These are phyloP conservation scores for Rhodotorula kratochvilovae DNA, from an alignment of 768 basidiomycete genomes.

Conservation along the genomic window DNA sequence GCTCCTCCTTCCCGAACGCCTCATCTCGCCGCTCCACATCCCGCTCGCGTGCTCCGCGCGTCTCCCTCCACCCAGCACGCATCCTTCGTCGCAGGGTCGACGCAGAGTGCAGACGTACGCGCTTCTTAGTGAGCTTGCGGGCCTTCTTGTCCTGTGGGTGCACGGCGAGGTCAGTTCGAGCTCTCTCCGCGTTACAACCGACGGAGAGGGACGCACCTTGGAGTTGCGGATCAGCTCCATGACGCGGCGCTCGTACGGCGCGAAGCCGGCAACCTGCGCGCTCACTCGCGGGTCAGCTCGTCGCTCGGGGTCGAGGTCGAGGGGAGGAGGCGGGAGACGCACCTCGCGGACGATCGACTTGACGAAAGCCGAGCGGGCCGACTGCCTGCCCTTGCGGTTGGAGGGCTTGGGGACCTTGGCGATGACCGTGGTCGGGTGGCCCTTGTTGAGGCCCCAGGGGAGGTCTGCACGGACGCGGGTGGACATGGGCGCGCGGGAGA, in stretches of 20 bases:
- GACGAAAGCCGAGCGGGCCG: conserved; percentile 87
- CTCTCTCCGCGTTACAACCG: too few species aligned
- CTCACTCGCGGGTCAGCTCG: neutral
- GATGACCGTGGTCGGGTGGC: conserved; percentile 41
- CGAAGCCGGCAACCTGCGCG: conserved; percentile 54
- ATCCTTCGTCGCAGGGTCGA: too few species aligned
- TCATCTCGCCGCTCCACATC: neutral
- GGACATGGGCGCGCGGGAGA: too few species aligned
- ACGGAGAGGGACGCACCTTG: conserved; percentile 28
- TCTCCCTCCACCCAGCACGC: too few species aligned
- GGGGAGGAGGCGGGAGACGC: neutral
- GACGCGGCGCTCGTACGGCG: conserved; percentile 79
- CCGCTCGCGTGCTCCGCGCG: too few species aligned
- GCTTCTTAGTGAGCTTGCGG: conserved; percentile 97
- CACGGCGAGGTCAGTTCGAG: neutral
- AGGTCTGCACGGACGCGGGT: too few species aligned
- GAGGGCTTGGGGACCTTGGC: conserved; percentile 36
- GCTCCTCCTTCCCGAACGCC: neutral
- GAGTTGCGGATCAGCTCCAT: conserved; percentile 64
- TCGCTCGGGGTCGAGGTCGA: too few species aligned
- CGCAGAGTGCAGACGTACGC: conserved; percentile 53
- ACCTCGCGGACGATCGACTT: conserved; percentile 82
- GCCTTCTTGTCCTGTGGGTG: conserved; percentile 87
- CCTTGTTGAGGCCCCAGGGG: conserved; percentile 43
- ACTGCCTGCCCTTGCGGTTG: conserved; percentile 83